Percentiles rank a stretch among this genome's conserved stretches.
Evolutionary conservation across 257 asterid species (phyloP).

Genomic region (Solanum chiquidenum): DNA sequence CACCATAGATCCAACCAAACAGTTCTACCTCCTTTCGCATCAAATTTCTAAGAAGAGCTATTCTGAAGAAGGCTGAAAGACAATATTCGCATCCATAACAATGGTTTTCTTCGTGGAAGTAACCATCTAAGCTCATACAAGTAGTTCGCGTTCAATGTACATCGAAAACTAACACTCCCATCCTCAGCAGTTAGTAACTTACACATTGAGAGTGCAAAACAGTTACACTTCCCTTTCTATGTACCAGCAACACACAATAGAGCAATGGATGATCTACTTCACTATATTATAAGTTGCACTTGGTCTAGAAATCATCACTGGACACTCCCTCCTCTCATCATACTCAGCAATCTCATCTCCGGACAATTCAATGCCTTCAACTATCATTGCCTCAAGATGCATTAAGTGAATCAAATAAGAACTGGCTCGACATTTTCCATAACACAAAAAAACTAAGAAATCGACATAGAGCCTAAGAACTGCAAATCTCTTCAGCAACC

Average conservation of each 20-base stretch:
- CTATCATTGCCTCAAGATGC: slow-evolving; percentile 62
- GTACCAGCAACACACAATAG: background rate
- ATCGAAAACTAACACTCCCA: background rate
- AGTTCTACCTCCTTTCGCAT: background rate
- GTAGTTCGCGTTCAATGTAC: background rate
- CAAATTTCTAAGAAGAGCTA: background rate
- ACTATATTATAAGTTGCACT: slow-evolving; percentile 46
- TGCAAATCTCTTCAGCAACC: background rate
- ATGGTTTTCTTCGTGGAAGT: background rate
- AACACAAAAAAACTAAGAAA: background rate
- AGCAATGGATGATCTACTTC: slow-evolving; percentile 26
- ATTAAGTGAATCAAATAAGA: background rate
- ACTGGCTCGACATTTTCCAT: background rate
- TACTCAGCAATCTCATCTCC: slow-evolving; percentile 68
- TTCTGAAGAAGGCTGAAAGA: background rate
- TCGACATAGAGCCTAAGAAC: background rate
- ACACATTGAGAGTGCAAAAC: background rate
- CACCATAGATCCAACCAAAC: background rate
- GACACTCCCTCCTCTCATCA: slow-evolving; percentile 82
- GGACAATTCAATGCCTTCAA: slow-evolving; percentile 58
- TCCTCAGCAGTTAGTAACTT: background rate
- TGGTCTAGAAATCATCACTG: slow-evolving; percentile 77
- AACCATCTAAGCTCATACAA: background rate
- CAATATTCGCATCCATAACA: background rate
- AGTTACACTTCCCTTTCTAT: background rate